Base-by-base conservation (phyloP, 2,329 filamentous ascomycete genomes). In the Penicillium sp. region DNA sequence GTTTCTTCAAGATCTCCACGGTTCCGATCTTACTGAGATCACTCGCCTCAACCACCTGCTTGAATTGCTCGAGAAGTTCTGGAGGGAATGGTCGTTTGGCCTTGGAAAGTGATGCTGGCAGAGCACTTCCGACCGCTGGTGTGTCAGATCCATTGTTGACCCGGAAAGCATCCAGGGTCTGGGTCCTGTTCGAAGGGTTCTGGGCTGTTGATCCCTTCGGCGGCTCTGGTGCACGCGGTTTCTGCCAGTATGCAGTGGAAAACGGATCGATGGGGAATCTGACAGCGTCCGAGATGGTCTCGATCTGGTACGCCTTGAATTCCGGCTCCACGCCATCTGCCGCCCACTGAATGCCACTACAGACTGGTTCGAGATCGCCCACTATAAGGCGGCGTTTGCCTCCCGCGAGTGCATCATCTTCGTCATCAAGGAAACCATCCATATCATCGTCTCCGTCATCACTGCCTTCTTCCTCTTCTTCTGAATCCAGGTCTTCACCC, bases 341-440 rank as follows among this genome's bases (percentile, higher is more conserved):
- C 58, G 94, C 87, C 79, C 89, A 98, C 60, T 85, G 93, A 7
- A 97, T 69, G 0, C 91, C 93, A 3, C 82, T 87, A 59, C 78
- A 86, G 28, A 85, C 72, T 0, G 89, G 87, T 57, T 90, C 80
- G 56, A 94, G 75, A 50, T 87, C 81, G 19, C 82, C 80, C 20
- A 72, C 78, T 55, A 78, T 70, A 5, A 77, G 64, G 68, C 83
- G 65, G 61, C 78, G 70, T 72, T 78, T 76, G 63, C 73, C 49
- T 67, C 72, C 60, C 65, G 69, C 44, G 69, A 77, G 57, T 6
- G 63, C 56, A 64, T 93, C 87, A 37, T 94, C 87, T 4, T 87
- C 87, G 54, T 94, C 87, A 53, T 95, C 90, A 2, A 96, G 73
- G 58, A 96, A 96, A 13, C 82, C 90, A 3, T 88, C 87, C 82